These are phyloP conservation scores for Lenwebbia sp. DNA, from an alignment of 345 rosid genomes.

Conservation along the genomic window DNA sequence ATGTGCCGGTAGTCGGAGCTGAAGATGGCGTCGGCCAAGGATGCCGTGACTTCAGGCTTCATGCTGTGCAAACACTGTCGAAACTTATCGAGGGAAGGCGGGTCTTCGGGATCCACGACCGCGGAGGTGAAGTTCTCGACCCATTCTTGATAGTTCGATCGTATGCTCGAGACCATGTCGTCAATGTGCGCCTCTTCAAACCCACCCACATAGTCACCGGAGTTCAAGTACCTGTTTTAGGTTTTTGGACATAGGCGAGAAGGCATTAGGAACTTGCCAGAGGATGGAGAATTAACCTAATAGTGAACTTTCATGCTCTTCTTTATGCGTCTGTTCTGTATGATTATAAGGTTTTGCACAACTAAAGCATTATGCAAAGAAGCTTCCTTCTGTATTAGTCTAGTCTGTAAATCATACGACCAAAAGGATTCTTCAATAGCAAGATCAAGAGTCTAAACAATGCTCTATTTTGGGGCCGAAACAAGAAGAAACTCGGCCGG, in stretches of 20 bases:
- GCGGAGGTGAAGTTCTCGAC: background rate
- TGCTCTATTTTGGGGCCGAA: background rate
- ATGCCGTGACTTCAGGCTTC: background rate
- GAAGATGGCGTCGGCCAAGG: slow-evolving; percentile 3
- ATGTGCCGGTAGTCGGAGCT: slow-evolving; percentile 1
- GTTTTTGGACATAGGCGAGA: no score
- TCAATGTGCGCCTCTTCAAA: slow-evolving; percentile 1
- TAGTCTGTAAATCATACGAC: background rate
- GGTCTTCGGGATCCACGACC: background rate
- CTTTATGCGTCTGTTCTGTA: background rate
- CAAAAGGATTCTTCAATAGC: background rate
- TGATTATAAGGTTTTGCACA: background rate
- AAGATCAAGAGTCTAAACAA: background rate
- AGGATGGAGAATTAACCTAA: background rate
- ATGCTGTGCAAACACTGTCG: background rate
- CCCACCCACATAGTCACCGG: slow-evolving; percentile 4
- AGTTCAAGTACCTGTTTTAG: slow-evolving; percentile 3
- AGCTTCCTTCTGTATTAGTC: background rate
- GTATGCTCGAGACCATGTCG: background rate
- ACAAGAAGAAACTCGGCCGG: background rate
- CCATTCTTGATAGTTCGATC: slow-evolving; percentile 3
- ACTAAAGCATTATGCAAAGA: background rate
- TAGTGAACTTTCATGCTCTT: background rate
- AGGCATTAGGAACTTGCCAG: background rate
- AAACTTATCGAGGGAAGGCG: background rate